Percentiles rank a stretch among this genome's conserved stretches.
phyloP scores from a whole-genome alignment of 148 eudicot species.

The Oxyria digyna region DNA sequence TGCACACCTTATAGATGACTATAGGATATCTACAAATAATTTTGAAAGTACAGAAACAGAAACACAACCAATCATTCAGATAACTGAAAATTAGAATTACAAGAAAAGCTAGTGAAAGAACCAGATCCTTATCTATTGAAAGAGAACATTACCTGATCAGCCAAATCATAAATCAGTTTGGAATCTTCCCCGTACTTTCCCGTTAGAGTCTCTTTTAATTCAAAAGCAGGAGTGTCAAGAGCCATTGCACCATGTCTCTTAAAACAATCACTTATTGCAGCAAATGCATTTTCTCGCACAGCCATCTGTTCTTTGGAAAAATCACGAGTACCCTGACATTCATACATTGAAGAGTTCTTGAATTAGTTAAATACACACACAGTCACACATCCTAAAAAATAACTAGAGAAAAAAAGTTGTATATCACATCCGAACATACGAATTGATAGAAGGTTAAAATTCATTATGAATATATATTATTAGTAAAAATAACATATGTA shows the following conservation, averaged over 20 bases:
- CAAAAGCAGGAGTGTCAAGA: slow-evolving; percentile 93
- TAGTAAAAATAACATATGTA: too few relatives aligned
- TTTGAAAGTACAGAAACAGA: background rate
- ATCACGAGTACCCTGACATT: slow-evolving; percentile 80
- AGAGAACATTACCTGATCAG: slow-evolving; percentile 66
- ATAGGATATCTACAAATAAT: background rate
- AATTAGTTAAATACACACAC: background rate
- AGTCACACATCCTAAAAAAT: too few relatives aligned
- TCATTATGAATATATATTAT: too few relatives aligned
- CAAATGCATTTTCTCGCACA: slow-evolving; percentile 69
- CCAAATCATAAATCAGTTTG: slow-evolving; percentile 92
- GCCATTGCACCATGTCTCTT: slow-evolving; percentile 91
- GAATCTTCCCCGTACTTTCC: slow-evolving; percentile 99
- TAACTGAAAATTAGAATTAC: background rate
- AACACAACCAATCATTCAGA: background rate
- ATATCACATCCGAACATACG: background rate
- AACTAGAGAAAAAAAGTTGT: too few relatives aligned
- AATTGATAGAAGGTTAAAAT: too few relatives aligned
- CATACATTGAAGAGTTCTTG: slow-evolving; percentile 4
- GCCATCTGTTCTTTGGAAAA: slow-evolving; percentile 94
- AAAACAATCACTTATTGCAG: slow-evolving; percentile 63
- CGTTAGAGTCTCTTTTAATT: slow-evolving; percentile 84
- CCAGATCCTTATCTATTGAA: background rate
- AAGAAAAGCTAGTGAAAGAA: background rate
- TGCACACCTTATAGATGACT: background rate